These are phyloP conservation scores for Penicillium mononematosum DNA, from an alignment of 495 filamentous ascomycete species.

Conservation along the genomic window DNA sequence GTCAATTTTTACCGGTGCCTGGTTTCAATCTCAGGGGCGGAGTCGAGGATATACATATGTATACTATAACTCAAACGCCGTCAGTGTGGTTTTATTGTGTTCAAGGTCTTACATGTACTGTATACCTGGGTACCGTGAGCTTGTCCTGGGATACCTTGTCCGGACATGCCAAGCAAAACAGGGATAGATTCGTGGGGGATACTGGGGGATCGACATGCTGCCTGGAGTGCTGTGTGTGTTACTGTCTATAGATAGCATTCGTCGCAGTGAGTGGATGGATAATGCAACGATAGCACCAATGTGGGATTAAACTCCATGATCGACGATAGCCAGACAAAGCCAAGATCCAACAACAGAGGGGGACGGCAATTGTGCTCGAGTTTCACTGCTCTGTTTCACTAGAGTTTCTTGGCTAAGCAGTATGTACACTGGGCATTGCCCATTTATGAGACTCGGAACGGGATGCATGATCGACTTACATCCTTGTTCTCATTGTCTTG, in stretches of 20 bases:
- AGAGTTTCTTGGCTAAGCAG: constrained; percentile 5
- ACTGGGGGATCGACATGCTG: constrained; percentile 5
- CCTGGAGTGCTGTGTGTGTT: constrained; percentile 1
- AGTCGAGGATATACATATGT: background rate
- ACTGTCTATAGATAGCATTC: constrained; percentile 4
- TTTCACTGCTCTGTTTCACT: background rate
- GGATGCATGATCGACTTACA: background rate
- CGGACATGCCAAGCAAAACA: constrained; percentile 5
- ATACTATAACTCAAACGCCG: background rate
- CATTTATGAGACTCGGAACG: constrained; percentile 3
- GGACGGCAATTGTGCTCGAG: background rate
- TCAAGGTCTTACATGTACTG: constrained; percentile 3
- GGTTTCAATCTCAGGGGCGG: background rate
- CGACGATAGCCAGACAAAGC: constrained; percentile 10
- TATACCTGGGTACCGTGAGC: background rate
- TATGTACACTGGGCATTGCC: background rate
- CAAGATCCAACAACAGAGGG: constrained; percentile 3
- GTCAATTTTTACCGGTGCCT: background rate
- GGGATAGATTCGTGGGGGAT: constrained; percentile 13
- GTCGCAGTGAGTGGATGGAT: background rate
- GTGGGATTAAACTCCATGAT: constrained; percentile 5
- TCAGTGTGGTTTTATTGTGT: background rate
- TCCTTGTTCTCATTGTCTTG: constrained; percentile 2
- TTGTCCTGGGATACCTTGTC: constrained; percentile 3
- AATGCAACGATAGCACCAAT: background rate